Conservation (phyloP, 2,329 filamentous ascomycete species). For the Penicillium sp. region DNA sequence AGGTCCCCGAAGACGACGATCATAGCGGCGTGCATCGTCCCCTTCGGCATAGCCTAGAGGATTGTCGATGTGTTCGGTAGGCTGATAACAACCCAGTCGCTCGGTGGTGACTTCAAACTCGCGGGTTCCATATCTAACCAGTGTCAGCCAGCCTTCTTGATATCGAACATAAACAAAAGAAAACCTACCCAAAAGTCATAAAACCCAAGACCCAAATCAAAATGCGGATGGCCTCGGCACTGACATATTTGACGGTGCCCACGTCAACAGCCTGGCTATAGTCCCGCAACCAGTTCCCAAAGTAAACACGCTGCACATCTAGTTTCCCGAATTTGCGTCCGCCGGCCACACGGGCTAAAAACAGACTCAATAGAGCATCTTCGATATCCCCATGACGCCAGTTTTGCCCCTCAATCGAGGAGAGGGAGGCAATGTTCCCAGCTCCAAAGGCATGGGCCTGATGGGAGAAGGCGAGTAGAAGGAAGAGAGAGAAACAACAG, state of each 20-base stretch:
- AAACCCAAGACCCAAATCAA: conserved; percentile 85
- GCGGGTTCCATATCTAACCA: conserved; percentile 54
- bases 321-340: conserved; percentile 85
- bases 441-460: conserved; percentile 76
- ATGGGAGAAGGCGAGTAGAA: conserved; percentile 61
- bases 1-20: conserved; percentile 71
- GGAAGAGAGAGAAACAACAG: conserved; percentile 34
- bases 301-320: conserved; percentile 83
- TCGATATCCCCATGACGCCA: conserved; percentile 92
- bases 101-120: conserved; percentile 82
- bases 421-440: conserved; percentile 77
- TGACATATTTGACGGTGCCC: conserved; percentile 84
- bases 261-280: conserved; percentile 94
- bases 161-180: not conserved
- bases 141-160: not conserved
- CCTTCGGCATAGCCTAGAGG: conserved; percentile 84
- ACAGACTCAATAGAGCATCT: conserved; percentile 72
- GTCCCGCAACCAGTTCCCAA: conserved; percentile 91
- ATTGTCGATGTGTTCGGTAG: conserved; percentile 77
- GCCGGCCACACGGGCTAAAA: conserved; percentile 57
- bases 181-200: conserved; percentile 68
- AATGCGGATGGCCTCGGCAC: conserved; percentile 82
- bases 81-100: conserved; percentile 72
- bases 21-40: conserved; percentile 74
- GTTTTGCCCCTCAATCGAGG: conserved; percentile 76